These are phyloP conservation scores for Podaxis rugospora DNA, from an alignment of 768 basidiomycete species.

Conservation along the genomic window DNA sequence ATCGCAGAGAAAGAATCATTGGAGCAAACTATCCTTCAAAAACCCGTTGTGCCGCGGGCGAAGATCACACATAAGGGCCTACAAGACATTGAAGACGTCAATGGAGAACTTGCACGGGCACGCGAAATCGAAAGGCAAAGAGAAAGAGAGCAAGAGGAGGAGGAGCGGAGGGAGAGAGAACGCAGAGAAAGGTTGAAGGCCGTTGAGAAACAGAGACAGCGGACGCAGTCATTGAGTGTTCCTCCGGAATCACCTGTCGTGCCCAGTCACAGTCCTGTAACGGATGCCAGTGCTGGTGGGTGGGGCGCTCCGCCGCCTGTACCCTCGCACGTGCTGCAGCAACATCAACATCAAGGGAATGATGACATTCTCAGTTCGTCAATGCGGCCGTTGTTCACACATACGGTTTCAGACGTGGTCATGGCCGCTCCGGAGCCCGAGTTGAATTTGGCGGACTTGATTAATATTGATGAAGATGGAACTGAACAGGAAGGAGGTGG, in stretches of 20 bases:
- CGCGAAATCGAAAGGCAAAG: conserved; percentile 55
- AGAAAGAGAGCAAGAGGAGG: conserved; percentile 62
- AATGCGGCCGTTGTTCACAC: conserved; percentile 24
- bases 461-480: conserved; percentile 70
- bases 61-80: conserved; percentile 94
- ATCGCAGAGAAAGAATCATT: conserved; percentile 79
- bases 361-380: conserved; percentile 12
- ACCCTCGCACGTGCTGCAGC: conserved; percentile 40
- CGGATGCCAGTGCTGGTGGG: conserved; percentile 13
- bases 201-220: conserved; percentile 34
- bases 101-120: conserved; percentile 36
- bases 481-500: conserved; percentile 25
- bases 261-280: conserved; percentile 33
- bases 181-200: conserved; percentile 57
- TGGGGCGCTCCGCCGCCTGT: conserved; percentile 67
- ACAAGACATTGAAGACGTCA: conserved; percentile 82
- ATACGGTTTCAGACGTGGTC: conserved; percentile 32
- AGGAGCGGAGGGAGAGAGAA: conserved; percentile 68
- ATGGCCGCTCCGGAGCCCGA: conserved; percentile 45
- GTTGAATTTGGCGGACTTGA: conserved; percentile 69
- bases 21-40: conserved; percentile 80
- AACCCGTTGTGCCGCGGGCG: conserved; percentile 57
- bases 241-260: conserved; percentile 70
- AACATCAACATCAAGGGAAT: conserved; percentile 19
- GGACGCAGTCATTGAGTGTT: conserved; percentile 54